These are phyloP conservation scores for Dothidotthia symphoricarpi DNA, from an alignment of 2,329 filamentous ascomycete species.

Conservation along the genomic window DNA sequence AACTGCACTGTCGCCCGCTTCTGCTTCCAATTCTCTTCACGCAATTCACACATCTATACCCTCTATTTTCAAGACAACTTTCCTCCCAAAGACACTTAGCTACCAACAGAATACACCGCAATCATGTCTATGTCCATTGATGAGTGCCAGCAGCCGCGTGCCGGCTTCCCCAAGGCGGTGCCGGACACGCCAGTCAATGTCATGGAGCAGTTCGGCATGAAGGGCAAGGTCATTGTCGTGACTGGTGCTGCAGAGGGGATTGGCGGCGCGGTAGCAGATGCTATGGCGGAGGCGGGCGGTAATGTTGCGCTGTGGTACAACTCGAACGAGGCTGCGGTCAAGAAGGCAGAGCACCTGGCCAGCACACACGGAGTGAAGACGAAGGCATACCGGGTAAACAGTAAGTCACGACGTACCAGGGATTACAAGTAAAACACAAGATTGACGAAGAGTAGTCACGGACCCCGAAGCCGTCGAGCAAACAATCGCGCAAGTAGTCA, in stretches of 20 bases:
- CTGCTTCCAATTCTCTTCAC: background rate
- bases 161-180: slow-evolving; percentile 28
- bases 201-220: slow-evolving; percentile 33
- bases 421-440: background rate
- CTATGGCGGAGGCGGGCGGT: slow-evolving; percentile 44
- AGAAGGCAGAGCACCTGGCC: slow-evolving; percentile 58
- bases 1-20: background rate
- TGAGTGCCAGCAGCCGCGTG: slow-evolving; percentile 25
- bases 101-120: too few relatives aligned
- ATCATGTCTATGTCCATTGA: slow-evolving; percentile 39
- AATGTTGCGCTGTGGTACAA: slow-evolving; percentile 49
- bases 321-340: slow-evolving; percentile 57
- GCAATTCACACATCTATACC: background rate
- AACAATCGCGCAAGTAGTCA: slow-evolving; percentile 59
- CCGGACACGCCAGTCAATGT: slow-evolving; percentile 31
- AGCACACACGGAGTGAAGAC: slow-evolving; percentile 59
- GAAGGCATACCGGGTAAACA: slow-evolving; percentile 63
- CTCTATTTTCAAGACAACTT: background rate
- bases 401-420: too few relatives aligned
- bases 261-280: slow-evolving; percentile 45
- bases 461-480: slow-evolving; percentile 54
- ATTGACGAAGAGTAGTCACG: slow-evolving; percentile 39
- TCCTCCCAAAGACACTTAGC: background rate
- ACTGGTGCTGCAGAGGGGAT: slow-evolving; percentile 56
- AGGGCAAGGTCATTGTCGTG: slow-evolving; percentile 45